These are phyloP conservation scores for Nannochloris sp. DNA, from an alignment of 139 green algal genomes.

Conservation along the genomic window DNA sequence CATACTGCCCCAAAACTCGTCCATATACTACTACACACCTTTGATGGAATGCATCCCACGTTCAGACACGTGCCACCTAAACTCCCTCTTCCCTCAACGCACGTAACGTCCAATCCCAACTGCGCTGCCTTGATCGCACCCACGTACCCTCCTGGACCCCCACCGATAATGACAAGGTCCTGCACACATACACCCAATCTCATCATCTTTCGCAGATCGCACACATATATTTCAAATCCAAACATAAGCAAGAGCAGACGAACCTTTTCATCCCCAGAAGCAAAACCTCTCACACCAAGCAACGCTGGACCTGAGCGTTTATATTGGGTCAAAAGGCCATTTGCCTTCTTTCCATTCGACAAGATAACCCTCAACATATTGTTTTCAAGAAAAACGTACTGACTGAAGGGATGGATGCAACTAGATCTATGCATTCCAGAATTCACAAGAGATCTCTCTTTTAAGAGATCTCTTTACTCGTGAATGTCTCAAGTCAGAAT, in stretches of 20 bases:
- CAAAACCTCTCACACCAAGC: conserved; percentile 14
- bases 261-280: conserved; percentile 11
- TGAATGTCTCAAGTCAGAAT: too few species aligned
- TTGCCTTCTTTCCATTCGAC: background rate
- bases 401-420: too few species aligned
- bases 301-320: background rate
- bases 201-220: background rate
- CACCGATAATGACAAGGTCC: conserved; percentile 93
- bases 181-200: conserved; percentile 25
- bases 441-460: too few species aligned
- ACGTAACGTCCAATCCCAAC: conserved; percentile 90
- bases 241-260: background rate
- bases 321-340: background rate
- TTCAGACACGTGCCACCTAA: conserved; percentile 98
- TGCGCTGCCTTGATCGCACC: conserved; percentile 96
- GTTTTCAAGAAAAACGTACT: background rate
- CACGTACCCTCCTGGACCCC: conserved; percentile 95
- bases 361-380: background rate
- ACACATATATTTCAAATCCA: background rate
- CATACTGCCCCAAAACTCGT: background rate
- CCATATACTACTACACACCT: conserved; percentile 36
- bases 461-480: too few species aligned
- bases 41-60: conserved; percentile 95
- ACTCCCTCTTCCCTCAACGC: conserved; percentile 84
- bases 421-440: too few species aligned